phyloP scores from a whole-genome alignment of 495 filamentous ascomycete genomes.

The Podospora pseudoanserina region DNA sequence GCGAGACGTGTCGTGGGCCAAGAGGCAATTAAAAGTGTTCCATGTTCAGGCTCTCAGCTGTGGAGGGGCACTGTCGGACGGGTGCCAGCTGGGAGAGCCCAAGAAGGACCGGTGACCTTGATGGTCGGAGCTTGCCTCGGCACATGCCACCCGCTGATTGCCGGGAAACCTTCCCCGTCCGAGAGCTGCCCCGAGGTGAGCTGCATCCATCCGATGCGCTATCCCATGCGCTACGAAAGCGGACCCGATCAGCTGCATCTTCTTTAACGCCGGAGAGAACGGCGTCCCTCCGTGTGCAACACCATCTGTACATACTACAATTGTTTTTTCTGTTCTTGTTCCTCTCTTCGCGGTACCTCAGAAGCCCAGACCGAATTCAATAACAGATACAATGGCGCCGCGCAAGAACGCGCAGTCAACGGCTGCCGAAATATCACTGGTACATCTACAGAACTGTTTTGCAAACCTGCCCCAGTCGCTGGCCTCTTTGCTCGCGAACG shows the following conservation, averaged over 20 bases:
- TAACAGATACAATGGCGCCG: conserved; percentile 50
- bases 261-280: background rate
- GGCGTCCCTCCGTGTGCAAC: background rate
- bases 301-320: background rate
- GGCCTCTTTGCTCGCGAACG: conserved; percentile 74
- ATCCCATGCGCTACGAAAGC: conserved; percentile 3
- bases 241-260: conserved; percentile 2
- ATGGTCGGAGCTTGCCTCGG: conserved; percentile 28
- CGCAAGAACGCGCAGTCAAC: conserved; percentile 62
- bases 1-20: conserved; percentile 21
- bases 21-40: conserved; percentile 21
- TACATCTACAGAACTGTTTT: conserved; percentile 86
- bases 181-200: conserved; percentile 10
- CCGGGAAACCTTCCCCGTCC: conserved; percentile 15
- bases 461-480: conserved; percentile 89
- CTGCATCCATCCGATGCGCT: conserved; percentile 1
- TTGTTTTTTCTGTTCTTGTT: background rate
- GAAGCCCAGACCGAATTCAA: background rate
- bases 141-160: conserved; percentile 32
- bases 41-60: background rate
- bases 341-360: background rate
- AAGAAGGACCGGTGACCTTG: background rate
- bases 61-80: no score
- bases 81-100: no score
- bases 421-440: conserved; percentile 71